Conservation (phyloP, 2,329 filamentous ascomycete genomes). For the Rutstroemia sydowiana region DNA sequence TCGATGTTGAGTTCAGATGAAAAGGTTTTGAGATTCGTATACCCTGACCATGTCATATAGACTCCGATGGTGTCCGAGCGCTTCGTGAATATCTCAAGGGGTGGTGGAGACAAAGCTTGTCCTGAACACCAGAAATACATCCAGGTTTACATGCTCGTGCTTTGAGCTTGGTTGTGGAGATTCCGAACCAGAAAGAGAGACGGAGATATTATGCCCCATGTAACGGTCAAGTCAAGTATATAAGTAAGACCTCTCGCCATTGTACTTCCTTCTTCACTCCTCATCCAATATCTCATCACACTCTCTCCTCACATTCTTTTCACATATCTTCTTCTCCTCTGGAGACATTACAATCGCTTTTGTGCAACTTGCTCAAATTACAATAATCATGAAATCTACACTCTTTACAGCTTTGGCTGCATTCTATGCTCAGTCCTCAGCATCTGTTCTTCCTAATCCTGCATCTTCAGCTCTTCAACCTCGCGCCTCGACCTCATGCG, state of each 20-base stretch:
- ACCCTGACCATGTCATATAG: too few relatives aligned
- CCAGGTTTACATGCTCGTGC: too few relatives aligned
- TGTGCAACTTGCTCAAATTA: neutral
- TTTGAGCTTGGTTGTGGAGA: neutral
- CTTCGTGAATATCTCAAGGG: too few relatives aligned
- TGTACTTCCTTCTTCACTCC: neutral
- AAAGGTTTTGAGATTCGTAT: too few relatives aligned
- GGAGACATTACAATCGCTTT: neutral
- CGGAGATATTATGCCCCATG: neutral
- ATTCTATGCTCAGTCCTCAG: conserved; percentile 16
- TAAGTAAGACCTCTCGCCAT: neutral
- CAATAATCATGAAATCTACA: conserved; percentile 23
- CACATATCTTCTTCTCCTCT: neutral
- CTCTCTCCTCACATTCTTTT: neutral
- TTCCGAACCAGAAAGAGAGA: neutral
- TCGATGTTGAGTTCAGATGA: too few relatives aligned
- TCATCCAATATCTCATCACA: too few relatives aligned
- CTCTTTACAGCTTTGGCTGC: conserved; percentile 18
- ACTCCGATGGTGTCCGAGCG: too few relatives aligned
- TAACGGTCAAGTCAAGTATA: neutral
- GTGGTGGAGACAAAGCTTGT: too few relatives aligned
- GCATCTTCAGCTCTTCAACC: conserved; percentile 11
- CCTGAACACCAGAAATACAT: too few relatives aligned
- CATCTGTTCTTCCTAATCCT: conserved; percentile 18
- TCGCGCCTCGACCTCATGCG: conserved; percentile 17